Conservation (phyloP, 257 asterid species). For the Nicotiana otophora region DNA sequence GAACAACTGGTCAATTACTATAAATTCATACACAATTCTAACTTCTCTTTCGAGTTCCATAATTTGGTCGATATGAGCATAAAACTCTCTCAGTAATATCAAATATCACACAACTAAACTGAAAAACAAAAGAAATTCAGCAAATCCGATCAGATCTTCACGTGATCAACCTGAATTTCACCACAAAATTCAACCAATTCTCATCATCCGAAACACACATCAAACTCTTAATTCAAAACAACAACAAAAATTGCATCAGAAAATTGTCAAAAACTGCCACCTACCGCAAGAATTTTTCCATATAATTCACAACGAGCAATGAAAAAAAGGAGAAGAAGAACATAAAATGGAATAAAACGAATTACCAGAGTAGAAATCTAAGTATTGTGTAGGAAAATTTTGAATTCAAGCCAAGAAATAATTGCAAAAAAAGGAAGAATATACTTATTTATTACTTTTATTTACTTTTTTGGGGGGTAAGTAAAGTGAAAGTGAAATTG, state of each 20-base stretch:
- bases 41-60: background rate
- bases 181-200: background rate
- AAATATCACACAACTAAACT: background rate
- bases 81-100: background rate
- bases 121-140: background rate
- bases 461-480: background rate
- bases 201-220: background rate
- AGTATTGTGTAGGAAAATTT: background rate
- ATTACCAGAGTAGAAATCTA: background rate
- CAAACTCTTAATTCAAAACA: background rate
- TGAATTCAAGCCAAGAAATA: background rate
- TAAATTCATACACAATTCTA: background rate
- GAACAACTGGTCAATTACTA: too few species aligned
- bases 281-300: background rate
- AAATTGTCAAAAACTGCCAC: background rate
- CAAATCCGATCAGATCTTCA: conserved; percentile 16
- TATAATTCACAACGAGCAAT: background rate
- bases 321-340: background rate
- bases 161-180: conserved; percentile 9
- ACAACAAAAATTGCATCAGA: background rate
- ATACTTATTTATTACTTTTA: background rate
- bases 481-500: background rate
- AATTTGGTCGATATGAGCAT: background rate
- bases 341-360: background rate
- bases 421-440: background rate